Evolutionary conservation across 345 rosid species (phyloP).

Genomic region (Physaria fendleri): DNA sequence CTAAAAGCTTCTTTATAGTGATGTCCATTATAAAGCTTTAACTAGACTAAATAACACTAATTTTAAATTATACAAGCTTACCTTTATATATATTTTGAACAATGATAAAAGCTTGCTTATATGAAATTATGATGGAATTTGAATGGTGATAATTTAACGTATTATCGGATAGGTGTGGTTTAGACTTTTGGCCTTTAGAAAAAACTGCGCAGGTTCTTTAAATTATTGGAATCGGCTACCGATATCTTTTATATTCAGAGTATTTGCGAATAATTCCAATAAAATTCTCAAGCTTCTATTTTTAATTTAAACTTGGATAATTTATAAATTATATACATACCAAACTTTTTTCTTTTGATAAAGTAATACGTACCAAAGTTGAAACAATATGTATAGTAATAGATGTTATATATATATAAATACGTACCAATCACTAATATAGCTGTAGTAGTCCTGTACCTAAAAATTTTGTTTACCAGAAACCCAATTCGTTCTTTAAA

Average conservation of each 20-base stretch:
- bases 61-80: not conserved
- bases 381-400: not conserved
- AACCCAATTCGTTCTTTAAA: conserved; percentile 10
- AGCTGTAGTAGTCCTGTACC: conserved; percentile 18
- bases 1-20: not conserved
- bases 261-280: conserved; percentile 8
- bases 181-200: conserved; percentile 15
- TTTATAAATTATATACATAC: not conserved
- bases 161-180: conserved; percentile 2
- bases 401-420: not conserved
- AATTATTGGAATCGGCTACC: conserved; percentile 17
- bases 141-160: not conserved
- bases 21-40: too few species aligned
- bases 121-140: not conserved
- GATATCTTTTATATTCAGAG: conserved; percentile 19
- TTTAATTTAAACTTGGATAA: not conserved
- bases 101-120: not conserved
- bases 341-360: not conserved
- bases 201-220: conserved; percentile 10
- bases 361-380: not conserved
- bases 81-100: not conserved
- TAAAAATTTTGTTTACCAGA: conserved; percentile 6
- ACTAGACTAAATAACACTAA: too few species aligned
- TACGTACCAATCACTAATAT: conserved; percentile 5
- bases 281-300: not conserved